Evolutionary conservation across 2,329 filamentous ascomycete species (phyloP).

Genomic region (Blumeriella jaapii): DNA sequence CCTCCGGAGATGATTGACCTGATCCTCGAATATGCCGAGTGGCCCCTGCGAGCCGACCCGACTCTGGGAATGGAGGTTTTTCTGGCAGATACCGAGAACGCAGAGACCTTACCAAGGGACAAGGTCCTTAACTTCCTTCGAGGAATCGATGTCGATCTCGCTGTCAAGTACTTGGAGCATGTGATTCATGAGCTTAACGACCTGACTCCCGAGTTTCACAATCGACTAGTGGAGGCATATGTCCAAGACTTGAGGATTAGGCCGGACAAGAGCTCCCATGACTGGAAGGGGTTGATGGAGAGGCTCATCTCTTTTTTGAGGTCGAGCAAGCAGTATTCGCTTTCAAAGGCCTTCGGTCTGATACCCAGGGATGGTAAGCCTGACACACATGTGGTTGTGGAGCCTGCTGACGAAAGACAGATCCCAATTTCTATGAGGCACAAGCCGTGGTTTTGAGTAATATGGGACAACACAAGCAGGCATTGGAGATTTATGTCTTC

Average conservation of each 20-base stretch:
- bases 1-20: constrained; percentile 81
- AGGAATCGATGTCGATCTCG: constrained; percentile 56
- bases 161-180: constrained; percentile 79
- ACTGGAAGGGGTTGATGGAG: constrained; percentile 47
- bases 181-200: constrained; percentile 82
- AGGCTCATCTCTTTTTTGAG: constrained; percentile 66
- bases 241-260: constrained; percentile 35
- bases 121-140: constrained; percentile 65
- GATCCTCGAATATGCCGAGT: constrained; percentile 82
- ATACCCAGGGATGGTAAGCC: constrained; percentile 67
- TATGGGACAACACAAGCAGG: constrained; percentile 92
- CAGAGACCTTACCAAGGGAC: constrained; percentile 73
- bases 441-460: constrained; percentile 85
- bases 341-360: constrained; percentile 62
- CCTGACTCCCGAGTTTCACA: constrained; percentile 74
- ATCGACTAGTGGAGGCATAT: constrained; percentile 65
- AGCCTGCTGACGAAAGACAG: constrained; percentile 32
- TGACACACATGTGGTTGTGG: not conserved
- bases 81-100: constrained; percentile 85
- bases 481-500: constrained; percentile 95
- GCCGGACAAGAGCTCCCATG: constrained; percentile 32
- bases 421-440: constrained; percentile 77
- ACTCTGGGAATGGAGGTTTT: constrained; percentile 85
- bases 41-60: constrained; percentile 66
- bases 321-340: constrained; percentile 69